Conservation (phyloP, 495 filamentous ascomycete genomes). For the Penicillium robsamsonii region DNA sequence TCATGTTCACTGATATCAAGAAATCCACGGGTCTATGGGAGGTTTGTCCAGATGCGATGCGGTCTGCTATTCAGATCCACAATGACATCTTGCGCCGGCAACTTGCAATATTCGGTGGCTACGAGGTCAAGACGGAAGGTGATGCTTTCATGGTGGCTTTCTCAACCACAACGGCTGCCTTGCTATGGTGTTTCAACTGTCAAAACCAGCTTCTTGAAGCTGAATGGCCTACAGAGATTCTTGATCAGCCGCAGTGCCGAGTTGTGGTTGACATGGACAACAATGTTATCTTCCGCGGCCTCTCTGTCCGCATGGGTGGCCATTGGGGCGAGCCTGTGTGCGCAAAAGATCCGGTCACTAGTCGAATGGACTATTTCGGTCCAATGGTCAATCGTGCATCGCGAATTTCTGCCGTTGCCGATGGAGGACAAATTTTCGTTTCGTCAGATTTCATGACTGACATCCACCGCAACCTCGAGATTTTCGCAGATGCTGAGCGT, state of each 20-base stretch:
- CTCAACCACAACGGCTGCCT: constrained; percentile 85
- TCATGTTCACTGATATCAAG: constrained; percentile 99
- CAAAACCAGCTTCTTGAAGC: constrained; percentile 83
- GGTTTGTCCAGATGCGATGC: constrained; percentile 89
- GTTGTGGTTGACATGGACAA: constrained; percentile 79
- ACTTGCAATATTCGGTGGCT: constrained; percentile 88
- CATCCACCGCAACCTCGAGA: constrained; percentile 85
- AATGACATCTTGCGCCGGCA: constrained; percentile 94
- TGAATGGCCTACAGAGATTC: constrained; percentile 89
- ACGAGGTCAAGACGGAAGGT: constrained; percentile 99
- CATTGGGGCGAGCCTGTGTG: constrained; percentile 95
- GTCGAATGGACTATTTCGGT: constrained; percentile 99
- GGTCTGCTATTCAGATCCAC: constrained; percentile 90
- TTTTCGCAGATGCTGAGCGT: constrained; percentile 74
- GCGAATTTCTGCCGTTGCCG: constrained; percentile 89
- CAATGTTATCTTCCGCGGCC: constrained; percentile 83
- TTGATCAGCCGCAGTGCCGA: constrained; percentile 80
- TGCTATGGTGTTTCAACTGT: constrained; percentile 95
- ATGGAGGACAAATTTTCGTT: constrained; percentile 95
- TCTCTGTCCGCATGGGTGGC: constrained; percentile 96
- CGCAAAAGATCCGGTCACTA: constrained; percentile 91
- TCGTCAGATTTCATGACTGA: constrained; percentile 96
- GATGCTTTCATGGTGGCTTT: constrained; percentile 99
- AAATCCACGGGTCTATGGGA: constrained; percentile 98
- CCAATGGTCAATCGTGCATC: constrained; percentile 98